These are phyloP conservation scores for Leccinum pallidistipes DNA, from an alignment of 1,284 basidiomycete species.

Conservation along the genomic window DNA sequence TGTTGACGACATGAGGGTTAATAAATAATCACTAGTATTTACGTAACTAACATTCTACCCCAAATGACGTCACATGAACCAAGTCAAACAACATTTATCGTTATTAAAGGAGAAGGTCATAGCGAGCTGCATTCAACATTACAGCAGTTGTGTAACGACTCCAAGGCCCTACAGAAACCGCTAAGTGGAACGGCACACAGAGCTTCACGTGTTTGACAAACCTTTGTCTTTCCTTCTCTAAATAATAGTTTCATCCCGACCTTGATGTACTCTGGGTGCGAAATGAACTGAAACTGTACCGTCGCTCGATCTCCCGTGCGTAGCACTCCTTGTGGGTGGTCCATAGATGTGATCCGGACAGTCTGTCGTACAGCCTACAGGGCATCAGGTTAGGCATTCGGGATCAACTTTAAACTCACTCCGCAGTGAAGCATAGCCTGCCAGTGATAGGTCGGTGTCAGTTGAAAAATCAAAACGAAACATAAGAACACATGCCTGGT, in stretches of 20 bases:
- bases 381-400: constrained; percentile 4
- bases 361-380: constrained; percentile 83
- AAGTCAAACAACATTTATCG: not conserved
- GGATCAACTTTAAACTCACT: constrained; percentile 40
- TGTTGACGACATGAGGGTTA: constrained; percentile 19
- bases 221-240: constrained; percentile 93
- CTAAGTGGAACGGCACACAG: not conserved
- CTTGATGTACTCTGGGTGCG: constrained; percentile 88
- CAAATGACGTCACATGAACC: constrained; percentile 22
- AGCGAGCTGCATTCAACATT: not conserved
- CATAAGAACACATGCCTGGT: constrained; percentile 57
- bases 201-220: constrained; percentile 29
- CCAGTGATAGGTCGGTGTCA: constrained; percentile 35
- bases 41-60: constrained; percentile 17
- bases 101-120: not conserved
- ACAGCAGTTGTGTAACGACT: constrained; percentile 43
- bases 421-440: constrained; percentile 88
- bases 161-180: constrained; percentile 39
- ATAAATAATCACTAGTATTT: constrained; percentile 9
- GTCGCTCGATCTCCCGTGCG: constrained; percentile 90
- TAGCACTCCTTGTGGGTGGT: constrained; percentile 83
- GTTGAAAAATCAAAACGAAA: not conserved
- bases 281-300: constrained; percentile 89
- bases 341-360: constrained; percentile 85
- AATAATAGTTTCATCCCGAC: constrained; percentile 91